These are phyloP conservation scores for Albugo laibachii DNA, from an alignment of 352 stramenopile species.

Conservation along the genomic window DNA sequence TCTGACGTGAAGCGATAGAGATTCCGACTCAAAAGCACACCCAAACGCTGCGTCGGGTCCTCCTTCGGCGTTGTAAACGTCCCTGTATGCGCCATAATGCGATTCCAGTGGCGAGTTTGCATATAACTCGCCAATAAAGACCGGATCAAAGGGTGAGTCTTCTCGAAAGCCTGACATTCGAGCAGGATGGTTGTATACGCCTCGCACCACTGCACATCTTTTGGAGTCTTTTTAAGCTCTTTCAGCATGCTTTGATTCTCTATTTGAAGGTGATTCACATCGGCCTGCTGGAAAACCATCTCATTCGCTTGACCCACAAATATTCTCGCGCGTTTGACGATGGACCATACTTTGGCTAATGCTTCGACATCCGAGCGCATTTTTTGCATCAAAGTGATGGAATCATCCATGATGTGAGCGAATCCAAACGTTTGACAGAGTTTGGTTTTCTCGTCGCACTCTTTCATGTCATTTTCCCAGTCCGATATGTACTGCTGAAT, in stretches of 20 bases:
- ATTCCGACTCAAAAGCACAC: conserved; percentile 82
- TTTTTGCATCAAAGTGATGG: conserved; percentile 65
- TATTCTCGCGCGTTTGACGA: conserved; percentile 51
- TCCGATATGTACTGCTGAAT: conserved; percentile 65
- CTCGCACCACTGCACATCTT: conserved; percentile 84
- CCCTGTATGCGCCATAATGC: conserved; percentile 79
- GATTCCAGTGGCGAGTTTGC: conserved; percentile 86
- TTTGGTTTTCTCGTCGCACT: conserved; percentile 81
- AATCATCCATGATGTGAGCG: conserved; percentile 84
- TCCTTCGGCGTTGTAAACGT: conserved; percentile 86
- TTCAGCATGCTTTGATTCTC: conserved; percentile 88
- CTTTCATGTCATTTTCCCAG: conserved; percentile 79
- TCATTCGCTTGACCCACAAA: conserved; percentile 49
- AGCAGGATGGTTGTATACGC: conserved; percentile 75
- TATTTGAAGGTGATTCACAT: conserved; percentile 88
- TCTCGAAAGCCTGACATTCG: conserved; percentile 69
- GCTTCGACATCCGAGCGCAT: conserved; percentile 69
- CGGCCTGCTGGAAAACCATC: conserved; percentile 83
- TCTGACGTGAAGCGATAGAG: conserved; percentile 88
- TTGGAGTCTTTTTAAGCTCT: conserved; percentile 83
- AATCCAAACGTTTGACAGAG: conserved; percentile 90
- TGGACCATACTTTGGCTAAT: conserved; percentile 59
- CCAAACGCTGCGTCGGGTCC: conserved; percentile 81
- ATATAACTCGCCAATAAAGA: conserved; percentile 75
- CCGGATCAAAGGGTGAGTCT: conserved; percentile 60